Evolutionary conservation across 129 eudicot genomes (phyloP).

Genomic region (Deinandra increscens): DNA sequence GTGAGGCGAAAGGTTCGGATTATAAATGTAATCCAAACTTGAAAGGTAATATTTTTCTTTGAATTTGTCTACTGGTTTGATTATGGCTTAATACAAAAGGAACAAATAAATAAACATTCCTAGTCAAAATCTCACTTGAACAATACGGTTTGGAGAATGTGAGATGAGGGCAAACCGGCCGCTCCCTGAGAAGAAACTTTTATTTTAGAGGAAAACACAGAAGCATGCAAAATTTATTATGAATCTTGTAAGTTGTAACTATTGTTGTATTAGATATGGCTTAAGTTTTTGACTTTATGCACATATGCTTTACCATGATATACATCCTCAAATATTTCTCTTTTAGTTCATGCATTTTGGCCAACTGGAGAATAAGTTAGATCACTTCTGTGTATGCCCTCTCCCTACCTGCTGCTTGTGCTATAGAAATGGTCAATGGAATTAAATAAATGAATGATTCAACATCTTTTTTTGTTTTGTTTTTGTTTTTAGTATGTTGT

Average conservation of each 20-base stretch:
- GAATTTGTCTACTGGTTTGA: no score
- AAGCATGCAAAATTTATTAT: no score
- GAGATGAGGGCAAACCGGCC: no score
- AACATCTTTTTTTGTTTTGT: not conserved
- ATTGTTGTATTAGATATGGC: no score
- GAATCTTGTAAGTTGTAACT: no score
- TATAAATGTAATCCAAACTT: slow-evolving; percentile 13
- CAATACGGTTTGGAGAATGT: no score
- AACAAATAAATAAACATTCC: no score
- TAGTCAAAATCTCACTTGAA: no score
- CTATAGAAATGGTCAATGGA: not conserved
- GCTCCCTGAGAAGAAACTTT: no score
- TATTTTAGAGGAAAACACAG: no score
- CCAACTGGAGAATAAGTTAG: not conserved
- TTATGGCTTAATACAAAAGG: no score
- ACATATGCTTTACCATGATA: not conserved
- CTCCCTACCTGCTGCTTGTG: not conserved
- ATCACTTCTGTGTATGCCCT: not conserved
- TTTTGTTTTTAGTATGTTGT: slow-evolving; percentile 20
- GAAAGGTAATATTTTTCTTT: slow-evolving; percentile 30
- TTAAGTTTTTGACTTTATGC: not conserved
- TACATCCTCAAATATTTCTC: not conserved
- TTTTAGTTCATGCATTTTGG: not conserved
- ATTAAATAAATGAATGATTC: not conserved
- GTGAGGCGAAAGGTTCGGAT: slow-evolving; percentile 39